Percentiles rank a stretch among this genome's conserved stretches.
phyloP scores from a whole-genome alignment of 768 basidiomycete genomes.

The Leccinum truebloodii region DNA sequence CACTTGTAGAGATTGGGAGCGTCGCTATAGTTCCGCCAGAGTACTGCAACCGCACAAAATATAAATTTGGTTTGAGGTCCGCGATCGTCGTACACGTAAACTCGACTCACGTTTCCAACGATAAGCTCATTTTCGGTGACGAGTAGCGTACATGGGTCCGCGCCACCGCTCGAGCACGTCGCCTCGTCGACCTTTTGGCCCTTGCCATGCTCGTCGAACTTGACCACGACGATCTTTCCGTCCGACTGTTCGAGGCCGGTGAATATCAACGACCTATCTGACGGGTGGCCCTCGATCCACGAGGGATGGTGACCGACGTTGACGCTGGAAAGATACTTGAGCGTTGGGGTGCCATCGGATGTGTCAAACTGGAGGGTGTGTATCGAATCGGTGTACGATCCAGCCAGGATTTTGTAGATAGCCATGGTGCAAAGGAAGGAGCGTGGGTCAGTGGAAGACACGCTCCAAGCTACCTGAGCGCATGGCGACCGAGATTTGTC shows the following conservation, averaged over 20 bases:
- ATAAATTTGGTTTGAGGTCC: neutral
- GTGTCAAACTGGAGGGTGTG: conserved; percentile 64
- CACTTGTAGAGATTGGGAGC: conserved; percentile 52
- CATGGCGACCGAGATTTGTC: no score
- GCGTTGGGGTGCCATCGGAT: conserved; percentile 49
- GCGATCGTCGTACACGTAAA: no score
- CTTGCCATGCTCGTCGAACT: conserved; percentile 52
- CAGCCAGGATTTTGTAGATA: conserved; percentile 50
- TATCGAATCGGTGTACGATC: conserved; percentile 64
- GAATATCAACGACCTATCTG: conserved; percentile 58
- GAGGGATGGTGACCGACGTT: conserved; percentile 66
- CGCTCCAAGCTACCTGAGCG: no score
- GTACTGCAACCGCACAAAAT: conserved; percentile 48
- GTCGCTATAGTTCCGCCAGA: conserved; percentile 59
- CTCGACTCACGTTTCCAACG: conserved; percentile 67
- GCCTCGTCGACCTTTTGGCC: conserved; percentile 45
- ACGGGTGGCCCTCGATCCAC: conserved; percentile 69
- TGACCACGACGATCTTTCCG: conserved; percentile 64
- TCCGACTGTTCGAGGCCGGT: conserved; percentile 66
- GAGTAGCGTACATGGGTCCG: conserved; percentile 63
- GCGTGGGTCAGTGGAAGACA: no score
- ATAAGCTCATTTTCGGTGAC: conserved; percentile 59
- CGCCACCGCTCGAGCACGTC: conserved; percentile 50
- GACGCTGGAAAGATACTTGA: conserved; percentile 47
- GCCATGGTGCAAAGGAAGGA: conserved; percentile 21